Conservation (phyloP, 164 flowering plant species). For the Buxus sempervirens region DNA sequence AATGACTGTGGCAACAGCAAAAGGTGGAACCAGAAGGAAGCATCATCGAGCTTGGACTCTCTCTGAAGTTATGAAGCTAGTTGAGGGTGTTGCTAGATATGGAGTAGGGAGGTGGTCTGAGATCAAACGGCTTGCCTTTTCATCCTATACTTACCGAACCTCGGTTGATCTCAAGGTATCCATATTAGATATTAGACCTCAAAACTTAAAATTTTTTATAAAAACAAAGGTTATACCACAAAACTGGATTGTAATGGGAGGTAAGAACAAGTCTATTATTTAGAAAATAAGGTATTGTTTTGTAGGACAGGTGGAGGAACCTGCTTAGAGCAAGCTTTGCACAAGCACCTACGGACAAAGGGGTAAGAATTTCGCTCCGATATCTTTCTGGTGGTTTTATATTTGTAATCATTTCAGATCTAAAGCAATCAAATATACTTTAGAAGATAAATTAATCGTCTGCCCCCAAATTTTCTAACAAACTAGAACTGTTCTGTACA, state of each 20-base stretch:
- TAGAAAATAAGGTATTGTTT: neutral
- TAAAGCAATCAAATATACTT: neutral
- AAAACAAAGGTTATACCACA: too few relatives aligned
- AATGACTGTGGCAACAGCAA: conserved; percentile 46
- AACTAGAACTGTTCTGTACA: too few relatives aligned
- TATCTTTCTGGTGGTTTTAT: neutral
- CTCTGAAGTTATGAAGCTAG: conserved; percentile 76
- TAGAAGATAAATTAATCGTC: neutral
- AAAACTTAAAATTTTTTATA: too few relatives aligned
- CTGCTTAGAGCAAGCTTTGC: conserved; percentile 88
- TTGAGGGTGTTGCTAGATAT: conserved; percentile 88
- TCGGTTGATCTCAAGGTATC: conserved; percentile 94
- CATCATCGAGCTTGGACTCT: conserved; percentile 97
- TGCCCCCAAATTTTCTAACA: neutral
- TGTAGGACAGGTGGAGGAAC: conserved; percentile 98
- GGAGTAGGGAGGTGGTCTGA: conserved; percentile 99
- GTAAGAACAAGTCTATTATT: neutral
- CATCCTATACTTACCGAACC: conserved; percentile 79
- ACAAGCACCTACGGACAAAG: conserved; percentile 47
- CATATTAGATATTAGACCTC: neutral
- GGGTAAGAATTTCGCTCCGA: conserved; percentile 36
- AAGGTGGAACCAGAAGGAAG: conserved; percentile 77
- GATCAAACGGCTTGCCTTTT: conserved; percentile 80
- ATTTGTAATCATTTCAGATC: neutral
- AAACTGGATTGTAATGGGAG: too few relatives aligned